These are phyloP conservation scores for Prasinococcaceae sp. DNA, from an alignment of 139 green algal species.

Conservation along the genomic window DNA sequence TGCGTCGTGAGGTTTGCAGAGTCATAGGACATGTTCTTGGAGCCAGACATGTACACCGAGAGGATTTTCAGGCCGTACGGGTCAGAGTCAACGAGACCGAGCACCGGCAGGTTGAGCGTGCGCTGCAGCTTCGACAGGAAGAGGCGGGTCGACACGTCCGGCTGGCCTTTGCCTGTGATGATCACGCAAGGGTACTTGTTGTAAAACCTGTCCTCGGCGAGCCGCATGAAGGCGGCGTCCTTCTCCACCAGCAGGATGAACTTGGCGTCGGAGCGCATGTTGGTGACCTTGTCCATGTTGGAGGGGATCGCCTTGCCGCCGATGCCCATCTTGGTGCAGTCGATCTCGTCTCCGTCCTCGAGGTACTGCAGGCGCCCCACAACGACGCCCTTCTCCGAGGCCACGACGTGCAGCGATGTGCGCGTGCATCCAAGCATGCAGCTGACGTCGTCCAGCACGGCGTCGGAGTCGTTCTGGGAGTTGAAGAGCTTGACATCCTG, in stretches of 20 bases:
- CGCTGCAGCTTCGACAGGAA: conserved; percentile 76
- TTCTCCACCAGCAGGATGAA: conserved; percentile 98
- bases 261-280: conserved; percentile 61
- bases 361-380: conserved; percentile 71
- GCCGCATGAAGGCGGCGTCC: conserved; percentile 90
- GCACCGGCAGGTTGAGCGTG: conserved; percentile 75
- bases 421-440: conserved; percentile 93
- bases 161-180: conserved; percentile 91
- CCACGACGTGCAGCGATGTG: conserved; percentile 78
- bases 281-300: conserved; percentile 80
- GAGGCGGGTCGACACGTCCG: conserved; percentile 83
- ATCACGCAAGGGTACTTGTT: conserved; percentile 95
- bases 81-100: conserved; percentile 82
- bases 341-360: conserved; percentile 85
- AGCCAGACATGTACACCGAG: conserved; percentile 49
- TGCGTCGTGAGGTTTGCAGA: conserved; percentile 81
- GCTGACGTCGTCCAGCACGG: conserved; percentile 77
- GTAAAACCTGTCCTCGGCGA: conserved; percentile 93
- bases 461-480: conserved; percentile 61
- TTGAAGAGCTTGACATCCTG: conserved; percentile 96
- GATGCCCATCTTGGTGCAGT: conserved; percentile 86
- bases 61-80: conserved; percentile 95
- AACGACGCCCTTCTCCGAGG: conserved; percentile 91
- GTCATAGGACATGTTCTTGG: conserved; percentile 81
- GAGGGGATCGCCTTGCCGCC: conserved; percentile 91